These are phyloP conservation scores for Marasmius oreades DNA, from an alignment of 1,284 basidiomycete genomes.

Conservation along the genomic window DNA sequence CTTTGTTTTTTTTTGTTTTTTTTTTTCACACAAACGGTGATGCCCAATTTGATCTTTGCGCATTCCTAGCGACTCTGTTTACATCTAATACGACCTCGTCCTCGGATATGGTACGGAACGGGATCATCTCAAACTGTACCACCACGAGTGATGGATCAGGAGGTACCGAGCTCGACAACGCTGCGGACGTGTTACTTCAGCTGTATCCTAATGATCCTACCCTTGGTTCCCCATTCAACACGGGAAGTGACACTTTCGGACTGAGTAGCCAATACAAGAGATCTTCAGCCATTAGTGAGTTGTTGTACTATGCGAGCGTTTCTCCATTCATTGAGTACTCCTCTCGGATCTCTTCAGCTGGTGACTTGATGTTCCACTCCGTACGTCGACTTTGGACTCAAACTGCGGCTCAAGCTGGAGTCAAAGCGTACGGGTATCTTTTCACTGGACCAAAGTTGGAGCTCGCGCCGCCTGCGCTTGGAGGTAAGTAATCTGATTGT, in stretches of 20 bases:
- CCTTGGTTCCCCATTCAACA: slow-evolving; percentile 6
- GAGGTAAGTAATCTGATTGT: background rate
- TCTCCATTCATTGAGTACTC: background rate
- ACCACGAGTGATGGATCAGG: background rate
- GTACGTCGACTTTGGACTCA: slow-evolving; percentile 3
- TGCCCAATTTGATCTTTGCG: no score
- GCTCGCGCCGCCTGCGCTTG: background rate
- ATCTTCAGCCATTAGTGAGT: slow-evolving; percentile 6
- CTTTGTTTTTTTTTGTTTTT: no score
- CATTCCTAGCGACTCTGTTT: background rate
- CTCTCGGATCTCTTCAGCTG: background rate
- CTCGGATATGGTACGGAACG: background rate
- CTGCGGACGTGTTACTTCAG: background rate
- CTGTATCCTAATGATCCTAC: slow-evolving; percentile 7
- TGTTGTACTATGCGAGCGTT: background rate
- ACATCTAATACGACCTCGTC: background rate
- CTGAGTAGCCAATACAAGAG: background rate
- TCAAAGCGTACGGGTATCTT: slow-evolving; percentile 5
- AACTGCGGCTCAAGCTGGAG: background rate
- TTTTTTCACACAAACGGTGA: no score
- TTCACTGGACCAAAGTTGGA: slow-evolving; percentile 1
- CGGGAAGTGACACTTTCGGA: slow-evolving; percentile 9
- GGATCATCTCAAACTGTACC: background rate
- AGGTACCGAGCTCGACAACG: background rate
- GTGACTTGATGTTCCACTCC: slow-evolving; percentile 4